Base-by-base conservation (phyloP, 331 rosid genomes). In the Erythrophleum ivorense region DNA sequence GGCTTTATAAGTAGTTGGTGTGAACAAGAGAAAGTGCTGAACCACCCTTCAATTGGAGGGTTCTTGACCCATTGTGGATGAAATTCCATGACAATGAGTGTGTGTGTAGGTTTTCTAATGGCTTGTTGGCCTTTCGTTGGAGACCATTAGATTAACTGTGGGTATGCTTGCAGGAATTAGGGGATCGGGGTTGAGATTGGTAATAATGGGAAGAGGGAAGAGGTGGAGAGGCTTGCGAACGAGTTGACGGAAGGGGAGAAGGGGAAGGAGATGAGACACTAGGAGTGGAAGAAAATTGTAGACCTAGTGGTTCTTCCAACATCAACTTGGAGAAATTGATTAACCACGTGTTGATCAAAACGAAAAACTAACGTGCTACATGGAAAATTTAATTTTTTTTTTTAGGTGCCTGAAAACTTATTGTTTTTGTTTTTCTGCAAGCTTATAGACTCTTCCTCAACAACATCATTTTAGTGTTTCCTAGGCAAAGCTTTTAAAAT, bases 41-140 rank as follows among this genome's bases (percentile, higher is more conserved):
- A 40, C 34, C 73, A 67, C 34, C 73, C 53, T 3, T 40, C 73
- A 3, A 67, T 67, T 18, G 73, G 73, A 41, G 53, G 34, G 2
- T 67, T 67, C 53, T 67, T 67, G 73, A 67, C 73, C 0, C 73
- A 67, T 41, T 67, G 53, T n/a, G 73, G 73, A 21, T 67, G 73
- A 52, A 67, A 67, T 3, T 67, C 53, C 33, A 67, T 67, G 73
- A 67, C 18, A 18, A 52, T 41, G 34, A 41, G 73, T 16, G 10
- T 67, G 13, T 18, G 53, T 67, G 73, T 52, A 8, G 34, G 73
- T 1, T 33, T 67, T 19, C 73, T 52, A 7, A 67, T 67, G 53
- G 73, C 73, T 0, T 67, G 73, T 67, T 67, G 73, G 53, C 53
- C 53, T 18, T 67, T 24, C 34, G 3, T 19, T 40, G 73, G 16